phyloP scores from a whole-genome alignment of 257 asterid species.

The Lycium ferocissimum region DNA sequence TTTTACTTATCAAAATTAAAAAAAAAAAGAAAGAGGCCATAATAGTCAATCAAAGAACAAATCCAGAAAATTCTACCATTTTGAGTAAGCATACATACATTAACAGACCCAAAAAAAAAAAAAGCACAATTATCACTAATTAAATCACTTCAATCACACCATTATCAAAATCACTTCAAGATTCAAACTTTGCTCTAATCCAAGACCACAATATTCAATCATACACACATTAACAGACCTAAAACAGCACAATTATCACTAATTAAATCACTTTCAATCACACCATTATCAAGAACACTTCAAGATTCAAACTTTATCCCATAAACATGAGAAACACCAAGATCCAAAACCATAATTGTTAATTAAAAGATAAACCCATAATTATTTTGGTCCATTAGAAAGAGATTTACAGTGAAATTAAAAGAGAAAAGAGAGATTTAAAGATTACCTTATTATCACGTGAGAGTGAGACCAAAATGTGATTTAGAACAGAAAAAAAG shows the following conservation, averaged over 20 bases:
- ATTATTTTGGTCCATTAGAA: neutral
- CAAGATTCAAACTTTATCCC: neutral
- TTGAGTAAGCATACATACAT: too few relatives aligned
- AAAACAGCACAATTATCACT: neutral
- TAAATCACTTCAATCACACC: neutral
- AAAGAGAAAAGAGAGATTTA: neutral
- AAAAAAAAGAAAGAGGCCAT: too few relatives aligned
- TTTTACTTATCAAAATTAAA: too few relatives aligned
- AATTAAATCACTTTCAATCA: too few relatives aligned
- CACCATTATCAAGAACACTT: neutral
- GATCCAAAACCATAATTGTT: neutral
- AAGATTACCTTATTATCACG: constrained; percentile 1
- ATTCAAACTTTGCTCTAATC: too few relatives aligned
- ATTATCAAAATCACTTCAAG: neutral
- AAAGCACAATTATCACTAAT: too few relatives aligned
- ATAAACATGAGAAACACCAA: neutral
- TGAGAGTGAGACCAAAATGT: neutral
- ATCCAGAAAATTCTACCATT: too few relatives aligned
- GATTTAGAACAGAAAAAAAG: neutral
- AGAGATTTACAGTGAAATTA: constrained; percentile 9
- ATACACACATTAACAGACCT: neutral
- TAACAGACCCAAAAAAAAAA: too few relatives aligned
- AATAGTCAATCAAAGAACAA: too few relatives aligned
- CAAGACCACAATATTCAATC: too few relatives aligned
- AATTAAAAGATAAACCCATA: neutral